Evolutionary conservation across 2,329 filamentous ascomycete genomes (phyloP).

Genomic region (Grosmannia clavigera): DNA sequence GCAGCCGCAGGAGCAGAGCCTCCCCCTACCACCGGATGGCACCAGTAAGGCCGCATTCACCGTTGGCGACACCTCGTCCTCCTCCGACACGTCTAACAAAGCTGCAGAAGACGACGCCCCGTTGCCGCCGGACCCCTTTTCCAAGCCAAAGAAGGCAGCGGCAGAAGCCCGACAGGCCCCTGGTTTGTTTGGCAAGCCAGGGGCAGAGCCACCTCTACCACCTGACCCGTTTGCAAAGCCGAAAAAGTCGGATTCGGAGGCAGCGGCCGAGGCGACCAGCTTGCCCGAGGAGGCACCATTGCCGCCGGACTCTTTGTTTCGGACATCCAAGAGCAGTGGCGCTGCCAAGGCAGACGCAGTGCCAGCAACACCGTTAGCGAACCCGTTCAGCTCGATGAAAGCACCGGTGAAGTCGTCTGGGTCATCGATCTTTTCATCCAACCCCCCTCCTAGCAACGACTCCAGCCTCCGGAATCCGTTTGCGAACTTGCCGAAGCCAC

Average conservation of each 20-base stretch:
- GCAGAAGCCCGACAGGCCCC: conserved; percentile 19
- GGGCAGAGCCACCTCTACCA: conserved; percentile 15
- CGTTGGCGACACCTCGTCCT: conserved; percentile 38
- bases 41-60: conserved; percentile 40
- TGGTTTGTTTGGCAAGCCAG: conserved; percentile 15
- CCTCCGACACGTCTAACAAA: conserved; percentile 26
- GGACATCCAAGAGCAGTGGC: conserved; percentile 6
- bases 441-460: neutral
- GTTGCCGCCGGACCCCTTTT: conserved; percentile 15
- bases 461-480: conserved; percentile 7
- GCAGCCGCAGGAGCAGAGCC: conserved; percentile 15
- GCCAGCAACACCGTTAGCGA: neutral
- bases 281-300: conserved; percentile 6
- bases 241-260: conserved; percentile 17
- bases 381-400: conserved; percentile 7
- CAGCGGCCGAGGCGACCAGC: conserved; percentile 8
- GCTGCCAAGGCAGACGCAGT: conserved; percentile 13
- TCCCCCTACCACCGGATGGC: conserved; percentile 40
- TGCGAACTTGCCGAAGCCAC: conserved; percentile 11
- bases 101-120: conserved; percentile 16
- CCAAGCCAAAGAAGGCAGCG: conserved; percentile 11
- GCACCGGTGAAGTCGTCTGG: neutral
- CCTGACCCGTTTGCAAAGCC: conserved; percentile 13
- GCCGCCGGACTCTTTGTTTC: conserved; percentile 2
- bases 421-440: conserved; percentile 9